Base-by-base conservation (phyloP, 371 early-diverging fungal genomes). In the Mucor lusitanicus region DNA sequence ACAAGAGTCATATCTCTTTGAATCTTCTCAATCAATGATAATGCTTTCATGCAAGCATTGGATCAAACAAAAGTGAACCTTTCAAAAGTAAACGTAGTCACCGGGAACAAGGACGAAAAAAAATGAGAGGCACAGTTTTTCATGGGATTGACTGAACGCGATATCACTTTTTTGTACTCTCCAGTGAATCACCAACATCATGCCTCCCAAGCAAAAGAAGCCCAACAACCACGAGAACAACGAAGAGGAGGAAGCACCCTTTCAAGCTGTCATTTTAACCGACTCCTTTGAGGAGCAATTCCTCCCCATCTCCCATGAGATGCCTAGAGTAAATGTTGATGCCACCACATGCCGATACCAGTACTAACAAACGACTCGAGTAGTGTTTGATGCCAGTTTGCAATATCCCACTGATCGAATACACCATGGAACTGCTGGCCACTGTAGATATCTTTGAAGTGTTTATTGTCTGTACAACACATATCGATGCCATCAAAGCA, bases 321-420 rank as follows among this genome's bases (percentile, higher is more conserved):
- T 79, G 65, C 97, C 99, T 48, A 82, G 95, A 70, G 94, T 94
- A 88, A 77, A 37, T 11, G 64, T 50, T 33, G n/a, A 33, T 21
- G 1, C 11, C 1, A 23, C 13, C 42, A 25, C 32, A 28, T 62
- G 58, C 33, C 21, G 46, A 46, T 15, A 33, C 12, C 12, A 35
- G n/a, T 32, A 17, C 59, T 15, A 30, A 50, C 3, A 30, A n/a
- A n/a, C 30, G 30, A 13, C 27, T 54, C 30, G 12, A n/a, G 13
- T 78, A 96, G 92, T 96, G 97, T 73, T 84, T 98, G 64, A 81
- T 97, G 72, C 97, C 97, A 35, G 83, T 98, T 25, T 92, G 92
- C 82, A 97, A 97, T 74, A 90, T 96, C 21, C 99, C 99, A 0
- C 77, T 97, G 69, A 92, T 98, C 69, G 96, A 97, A 75, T 97